Conservation (phyloP, 2,329 filamentous ascomycete genomes). For the Alternaria sp. region DNA sequence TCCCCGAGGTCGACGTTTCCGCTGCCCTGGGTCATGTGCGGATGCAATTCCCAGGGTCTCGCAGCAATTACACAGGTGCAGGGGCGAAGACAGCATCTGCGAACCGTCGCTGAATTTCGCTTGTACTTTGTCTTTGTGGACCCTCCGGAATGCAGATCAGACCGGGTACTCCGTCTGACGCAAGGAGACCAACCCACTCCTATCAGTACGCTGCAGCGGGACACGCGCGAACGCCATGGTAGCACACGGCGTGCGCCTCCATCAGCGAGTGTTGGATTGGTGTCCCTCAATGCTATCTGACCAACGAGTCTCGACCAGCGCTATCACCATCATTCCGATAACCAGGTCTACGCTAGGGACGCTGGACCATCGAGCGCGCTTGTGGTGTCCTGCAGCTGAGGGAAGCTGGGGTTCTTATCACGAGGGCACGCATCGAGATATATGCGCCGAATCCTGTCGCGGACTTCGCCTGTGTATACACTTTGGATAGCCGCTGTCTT, state of each 20-base stretch:
- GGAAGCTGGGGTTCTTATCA: constrained; percentile 25
- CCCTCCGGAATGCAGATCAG: constrained; percentile 22
- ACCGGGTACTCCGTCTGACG: constrained; percentile 10
- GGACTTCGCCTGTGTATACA: constrained; percentile 33
- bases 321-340: constrained; percentile 27
- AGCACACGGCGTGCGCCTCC: constrained; percentile 20
- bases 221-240: constrained; percentile 16
- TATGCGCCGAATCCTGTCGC: constrained; percentile 20
- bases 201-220: constrained; percentile 18
- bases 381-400: constrained; percentile 21
- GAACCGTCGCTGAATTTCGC: background rate
- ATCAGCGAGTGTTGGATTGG: constrained; percentile 18
- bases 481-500: constrained; percentile 3
- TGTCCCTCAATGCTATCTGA: constrained; percentile 24
- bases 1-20: constrained; percentile 26
- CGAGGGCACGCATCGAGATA: constrained; percentile 19
- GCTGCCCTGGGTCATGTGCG: constrained; percentile 5
- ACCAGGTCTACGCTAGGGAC: constrained; percentile 31
- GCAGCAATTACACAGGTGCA: background rate
- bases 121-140: constrained; percentile 11
- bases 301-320: constrained; percentile 13
- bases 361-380: constrained; percentile 19
- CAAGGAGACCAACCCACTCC: constrained; percentile 16
- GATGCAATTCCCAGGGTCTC: background rate
- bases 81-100: background rate